Base-by-base conservation (phyloP, 116 monocot genomes). In the Phalaenopsis hybrid region DNA sequence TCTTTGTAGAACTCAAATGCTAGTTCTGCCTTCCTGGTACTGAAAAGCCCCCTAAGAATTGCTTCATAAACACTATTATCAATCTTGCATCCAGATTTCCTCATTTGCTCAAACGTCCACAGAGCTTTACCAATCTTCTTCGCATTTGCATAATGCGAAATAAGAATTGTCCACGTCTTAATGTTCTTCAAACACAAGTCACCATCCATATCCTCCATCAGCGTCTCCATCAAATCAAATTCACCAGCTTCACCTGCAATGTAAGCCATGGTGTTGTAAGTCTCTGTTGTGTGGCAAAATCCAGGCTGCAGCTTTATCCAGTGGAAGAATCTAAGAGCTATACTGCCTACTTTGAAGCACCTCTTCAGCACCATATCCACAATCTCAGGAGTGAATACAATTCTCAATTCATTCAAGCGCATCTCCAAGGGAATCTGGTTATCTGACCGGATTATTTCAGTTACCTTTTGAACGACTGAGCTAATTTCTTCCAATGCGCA, bases 1-100 rank as follows among this genome's bases (percentile, higher is more conserved):
- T 96, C 96, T 79, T 84, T 89, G 87, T 96, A 93, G 79, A 92
- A 94, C 79, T 96, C 91, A 70, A 94, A 55, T 5, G 93, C 92
- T 37, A 94, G 82, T 76, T 94, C 96, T 49, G 78, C 28, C 77
- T 92, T 92, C 68, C 69, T 80, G 5, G 78, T 81, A 79, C 75
- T 74, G 21, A 86, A 84, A 67, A 93, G 83, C 55, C 86, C 86
- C 44, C 20, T 68, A 57, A 96, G 79, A 18, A 94, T 79, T 11
- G 80, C 81, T 75, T 81, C 82, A 81, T 92, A 91, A 58, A 82
- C 87, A 33, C 52, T 72, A 55, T 33, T 28, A 79, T 94, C 94
- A 57, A 86, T 87, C 70, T 78, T 33, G 45, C 81, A 88, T 52
- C 87, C 85, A 4, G 81, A 86, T 84, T 78, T 89, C 78, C 75